Base-by-base conservation (phyloP, 176 grass and related monocot species). In the Hsuehochloa calcarea region DNA sequence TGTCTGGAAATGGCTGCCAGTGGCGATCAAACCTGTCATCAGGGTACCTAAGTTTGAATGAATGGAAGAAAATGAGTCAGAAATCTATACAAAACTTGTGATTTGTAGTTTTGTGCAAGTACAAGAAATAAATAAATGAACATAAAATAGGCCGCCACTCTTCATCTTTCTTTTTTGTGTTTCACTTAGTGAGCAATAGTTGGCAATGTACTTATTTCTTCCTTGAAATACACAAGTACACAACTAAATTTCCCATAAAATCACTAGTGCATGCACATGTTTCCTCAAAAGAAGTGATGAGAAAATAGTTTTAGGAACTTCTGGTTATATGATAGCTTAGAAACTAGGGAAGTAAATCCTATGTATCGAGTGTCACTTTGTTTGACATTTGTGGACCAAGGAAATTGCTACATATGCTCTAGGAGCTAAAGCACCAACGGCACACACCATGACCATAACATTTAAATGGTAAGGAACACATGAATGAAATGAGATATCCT, bases 1-100 rank as follows among this genome's bases (percentile, higher is more conserved):
- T 86, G 82, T 94, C 91, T 39, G 78, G 77, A 52, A 89, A 94
- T 84, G 93, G 91, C 61, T 96, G 90, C 96, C 96, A 99, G 83
- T 92, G 87, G 74, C 96, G 87, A 75, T 96, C 75, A 52, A 89
- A 99, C 74, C 50, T 86, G 84, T 99, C 96, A 80, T 99, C 75
- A 62, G 96, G 96, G 76, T 94, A 99, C 88, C 96, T 99, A 88
- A 75, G 45, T 77, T 85, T 84, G 52, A 10, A 78, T 40, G 49
- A 1, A 76, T 60, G 47, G 59, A 80, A 65, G 50, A 61, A 74
- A 87, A 43, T 0, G 45, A 75, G 55, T 90, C 50, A 75, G 78
- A 63, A 73, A 6, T 68, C 25, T 44, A 16, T 27, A 72, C 0
- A 79, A 74, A 52, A 66, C 8, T 62, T 56, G 40, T 55, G 14